Evolutionary conservation across 2,329 filamentous ascomycete genomes (phyloP), one percentile per base, ranked within the genome.

Genomic region (Chaetomium sp.): DNA sequence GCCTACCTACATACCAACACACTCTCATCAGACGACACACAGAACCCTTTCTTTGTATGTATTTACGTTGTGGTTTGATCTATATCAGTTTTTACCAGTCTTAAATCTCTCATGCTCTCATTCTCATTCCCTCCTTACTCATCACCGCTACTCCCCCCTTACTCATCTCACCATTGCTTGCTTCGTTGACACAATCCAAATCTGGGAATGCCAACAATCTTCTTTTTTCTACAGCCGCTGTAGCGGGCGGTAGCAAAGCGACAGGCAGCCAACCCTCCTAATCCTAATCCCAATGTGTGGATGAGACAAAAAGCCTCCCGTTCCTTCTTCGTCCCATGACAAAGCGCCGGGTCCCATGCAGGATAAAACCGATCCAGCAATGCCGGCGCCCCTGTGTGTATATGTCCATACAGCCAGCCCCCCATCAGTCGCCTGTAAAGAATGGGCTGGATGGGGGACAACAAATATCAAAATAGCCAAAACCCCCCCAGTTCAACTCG

Each of bases 321-420:
- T 19, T n/a, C 27, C 50, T 25, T 53, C 13, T 53, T 27, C 27
- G 13, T 29, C 13, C 12, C 13, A 25, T 27, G 49, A 27, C 42
- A 53, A 53, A 53, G 50, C 50, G 50, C 50, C 50, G 19, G 25
- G 50, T n/a, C 27, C 27, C 50, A 31, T 53, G 50, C 50, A 53
- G n/a, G 25, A 53, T 53, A 10, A 6, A 23, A 29, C 8, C 16
- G 25, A 16, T 53, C 19, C 23, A 29, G 50, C 25, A 19, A 29
- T n/a, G 16, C 27, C 50, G 25, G 50, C 45, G n/a, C 45, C 45
- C 21, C 45, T 10, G 45, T 42, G 35, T 19, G 38, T 42, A 16
- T 42, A 42, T 42, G 38, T 42, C 38, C 38, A 42, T 51, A 21
- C 25, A 51, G 23, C 21, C n/a, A n/a, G n/a, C 19, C 25, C 49